Conservation (phyloP, 1,139 yeast species). For the Geotrichum bryndzae region DNA sequence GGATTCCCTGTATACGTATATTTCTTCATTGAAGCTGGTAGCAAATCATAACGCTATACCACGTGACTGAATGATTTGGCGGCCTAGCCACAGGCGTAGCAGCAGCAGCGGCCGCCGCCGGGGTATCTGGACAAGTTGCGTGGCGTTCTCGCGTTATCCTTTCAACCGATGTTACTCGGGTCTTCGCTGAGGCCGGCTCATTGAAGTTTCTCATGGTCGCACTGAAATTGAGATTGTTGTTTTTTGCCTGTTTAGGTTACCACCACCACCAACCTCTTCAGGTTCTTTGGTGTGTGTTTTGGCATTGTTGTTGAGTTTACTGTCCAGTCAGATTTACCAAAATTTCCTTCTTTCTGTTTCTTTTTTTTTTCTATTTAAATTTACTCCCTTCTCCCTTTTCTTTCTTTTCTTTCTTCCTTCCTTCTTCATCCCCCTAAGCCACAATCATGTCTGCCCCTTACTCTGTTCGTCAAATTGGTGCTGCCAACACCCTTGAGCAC, state of each 20-base stretch:
- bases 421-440: background rate
- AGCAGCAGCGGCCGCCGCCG: background rate
- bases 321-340: background rate
- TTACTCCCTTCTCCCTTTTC: background rate
- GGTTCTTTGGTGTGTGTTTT: background rate
- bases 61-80: background rate
- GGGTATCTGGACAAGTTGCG: background rate
- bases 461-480: constrained; percentile 68
- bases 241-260: background rate
- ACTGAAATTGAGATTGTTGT: background rate
- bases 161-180: background rate
- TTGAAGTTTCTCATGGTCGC: background rate
- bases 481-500: constrained; percentile 87
- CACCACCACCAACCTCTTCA: background rate
- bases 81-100: background rate
- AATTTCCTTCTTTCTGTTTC: background rate
- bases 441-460: constrained; percentile 28
- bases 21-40: background rate
- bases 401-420: background rate
- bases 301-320: background rate
- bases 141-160: background rate
- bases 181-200: too few species aligned
- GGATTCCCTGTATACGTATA: too few species aligned
- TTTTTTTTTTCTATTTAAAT: background rate
- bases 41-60: background rate